These are phyloP conservation scores for Alliaria petiolata DNA, from an alignment of 345 rosid genomes.

Conservation along the genomic window DNA sequence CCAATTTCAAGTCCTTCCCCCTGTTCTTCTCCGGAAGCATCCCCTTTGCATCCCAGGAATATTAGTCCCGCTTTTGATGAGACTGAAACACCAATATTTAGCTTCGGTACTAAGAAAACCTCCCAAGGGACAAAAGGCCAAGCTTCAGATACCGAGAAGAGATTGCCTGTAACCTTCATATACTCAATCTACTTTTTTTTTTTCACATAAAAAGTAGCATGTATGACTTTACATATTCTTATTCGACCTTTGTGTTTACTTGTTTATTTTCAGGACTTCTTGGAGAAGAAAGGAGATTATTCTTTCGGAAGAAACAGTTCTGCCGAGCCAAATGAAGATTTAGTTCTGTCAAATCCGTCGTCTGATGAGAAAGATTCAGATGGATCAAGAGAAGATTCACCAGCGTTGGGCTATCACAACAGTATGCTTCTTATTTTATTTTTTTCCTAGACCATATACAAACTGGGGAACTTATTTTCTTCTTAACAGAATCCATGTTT, in stretches of 20 bases:
- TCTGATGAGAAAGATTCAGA: constrained; percentile 49
- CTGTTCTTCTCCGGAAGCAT: constrained; percentile 43
- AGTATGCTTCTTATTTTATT: constrained; percentile 13
- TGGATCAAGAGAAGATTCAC: constrained; percentile 49
- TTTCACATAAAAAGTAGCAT: background rate
- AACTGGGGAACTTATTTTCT: background rate
- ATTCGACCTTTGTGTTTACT: constrained; percentile 43
- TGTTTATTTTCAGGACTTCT: constrained; percentile 47
- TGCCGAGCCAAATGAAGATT: constrained; percentile 30
- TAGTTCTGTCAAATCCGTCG: constrained; percentile 42
- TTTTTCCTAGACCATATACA: constrained; percentile 2
- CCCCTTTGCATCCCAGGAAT: constrained; percentile 33
- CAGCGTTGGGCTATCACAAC: constrained; percentile 31
- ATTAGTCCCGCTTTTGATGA: constrained; percentile 37
- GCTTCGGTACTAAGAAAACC: constrained; percentile 35
- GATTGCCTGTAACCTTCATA: constrained; percentile 52
- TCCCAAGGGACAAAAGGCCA: constrained; percentile 37
- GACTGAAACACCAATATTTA: constrained; percentile 31
- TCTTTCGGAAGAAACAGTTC: constrained; percentile 35
- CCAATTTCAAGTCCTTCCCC: constrained; percentile 44
- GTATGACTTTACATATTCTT: constrained; percentile 8
- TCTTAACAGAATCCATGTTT: constrained; percentile 4
- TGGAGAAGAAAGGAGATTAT: constrained; percentile 39
- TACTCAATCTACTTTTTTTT: constrained; percentile 18
- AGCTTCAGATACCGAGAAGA: constrained; percentile 36